These are phyloP conservation scores for Hypoxylon rubiginosum DNA, from an alignment of 2,329 filamentous ascomycete species.

Conservation along the genomic window DNA sequence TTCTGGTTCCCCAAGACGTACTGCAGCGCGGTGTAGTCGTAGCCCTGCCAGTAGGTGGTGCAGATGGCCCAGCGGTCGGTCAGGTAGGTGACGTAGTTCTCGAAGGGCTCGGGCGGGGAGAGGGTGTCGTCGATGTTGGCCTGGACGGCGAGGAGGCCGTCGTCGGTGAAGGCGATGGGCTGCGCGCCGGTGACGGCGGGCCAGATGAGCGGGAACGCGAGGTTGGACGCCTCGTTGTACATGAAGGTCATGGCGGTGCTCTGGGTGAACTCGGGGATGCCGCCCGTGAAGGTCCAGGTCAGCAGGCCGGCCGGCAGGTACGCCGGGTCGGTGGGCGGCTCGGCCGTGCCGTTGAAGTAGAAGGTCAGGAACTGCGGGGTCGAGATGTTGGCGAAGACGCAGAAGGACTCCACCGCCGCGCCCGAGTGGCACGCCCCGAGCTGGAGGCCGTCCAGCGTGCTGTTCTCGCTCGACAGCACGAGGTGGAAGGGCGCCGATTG, in stretches of 20 bases:
- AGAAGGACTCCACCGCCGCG: conserved; percentile 39
- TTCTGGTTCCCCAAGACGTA: conserved; percentile 33
- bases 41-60: conserved; percentile 40
- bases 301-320: conserved; percentile 30
- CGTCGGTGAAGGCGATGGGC: conserved; percentile 33
- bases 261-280: conserved; percentile 19
- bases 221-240: conserved; percentile 41
- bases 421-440: conserved; percentile 40
- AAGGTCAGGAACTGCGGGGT: conserved; percentile 33
- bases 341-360: conserved; percentile 39
- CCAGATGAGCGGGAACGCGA: conserved; percentile 42
- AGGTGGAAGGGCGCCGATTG: conserved; percentile 43
- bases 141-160: conserved; percentile 34
- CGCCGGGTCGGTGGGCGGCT: conserved; percentile 13
- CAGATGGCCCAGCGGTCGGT: conserved; percentile 42
- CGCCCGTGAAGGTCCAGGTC: conserved; percentile 38
- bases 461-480: conserved; percentile 38
- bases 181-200: conserved; percentile 15
- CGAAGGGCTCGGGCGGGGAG: conserved; percentile 34
- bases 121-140: conserved; percentile 39
- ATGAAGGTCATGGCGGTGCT: conserved; percentile 38
- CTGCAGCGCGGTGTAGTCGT: conserved; percentile 42
- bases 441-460: conserved; percentile 38
- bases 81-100: conserved; percentile 28
- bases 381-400: conserved; percentile 22